Evolutionary conservation across 2,329 filamentous ascomycete genomes (phyloP).

Genomic region (Paecilomyces sp.): DNA sequence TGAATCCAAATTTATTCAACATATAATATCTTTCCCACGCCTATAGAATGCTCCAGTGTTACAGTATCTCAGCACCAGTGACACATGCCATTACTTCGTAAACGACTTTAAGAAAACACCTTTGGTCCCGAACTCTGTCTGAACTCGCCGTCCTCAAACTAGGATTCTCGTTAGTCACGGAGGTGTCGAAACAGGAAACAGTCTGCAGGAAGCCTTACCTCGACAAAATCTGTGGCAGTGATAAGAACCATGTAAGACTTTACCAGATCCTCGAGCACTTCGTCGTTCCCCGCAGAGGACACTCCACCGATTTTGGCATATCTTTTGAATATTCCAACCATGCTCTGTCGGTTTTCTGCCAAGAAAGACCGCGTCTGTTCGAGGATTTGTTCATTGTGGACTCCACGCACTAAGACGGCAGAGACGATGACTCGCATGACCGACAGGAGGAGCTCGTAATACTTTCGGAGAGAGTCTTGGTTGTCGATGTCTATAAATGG

Average conservation of each 20-base stretch:
- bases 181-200: not conserved
- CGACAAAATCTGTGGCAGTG: slow-evolving; percentile 72
- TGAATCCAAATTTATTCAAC: slow-evolving; percentile 3
- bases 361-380: slow-evolving; percentile 75
- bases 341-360: slow-evolving; percentile 70
- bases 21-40: slow-evolving; percentile 4
- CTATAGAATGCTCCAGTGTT: slow-evolving; percentile 1
- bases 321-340: slow-evolving; percentile 85
- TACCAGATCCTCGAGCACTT: slow-evolving; percentile 67
- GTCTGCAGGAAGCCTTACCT: slow-evolving; percentile 52
- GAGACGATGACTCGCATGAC: slow-evolving; percentile 76
- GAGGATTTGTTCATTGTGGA: slow-evolving; percentile 66
- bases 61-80: slow-evolving; percentile 4
- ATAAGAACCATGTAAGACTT: slow-evolving; percentile 82
- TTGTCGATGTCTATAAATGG: slow-evolving; percentile 53
- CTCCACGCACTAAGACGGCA: slow-evolving; percentile 71
- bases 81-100: not conserved
- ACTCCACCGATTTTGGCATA: slow-evolving; percentile 66
- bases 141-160: slow-evolving; percentile 35
- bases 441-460: slow-evolving; percentile 75
- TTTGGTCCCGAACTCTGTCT: slow-evolving; percentile 20
- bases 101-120: slow-evolving; percentile 24
- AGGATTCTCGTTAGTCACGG: slow-evolving; percentile 3
- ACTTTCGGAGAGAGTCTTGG: slow-evolving; percentile 63
- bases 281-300: slow-evolving; percentile 43